Conservation (phyloP, 139 green algal species). For the Pycnococcus provasolii region DNA sequence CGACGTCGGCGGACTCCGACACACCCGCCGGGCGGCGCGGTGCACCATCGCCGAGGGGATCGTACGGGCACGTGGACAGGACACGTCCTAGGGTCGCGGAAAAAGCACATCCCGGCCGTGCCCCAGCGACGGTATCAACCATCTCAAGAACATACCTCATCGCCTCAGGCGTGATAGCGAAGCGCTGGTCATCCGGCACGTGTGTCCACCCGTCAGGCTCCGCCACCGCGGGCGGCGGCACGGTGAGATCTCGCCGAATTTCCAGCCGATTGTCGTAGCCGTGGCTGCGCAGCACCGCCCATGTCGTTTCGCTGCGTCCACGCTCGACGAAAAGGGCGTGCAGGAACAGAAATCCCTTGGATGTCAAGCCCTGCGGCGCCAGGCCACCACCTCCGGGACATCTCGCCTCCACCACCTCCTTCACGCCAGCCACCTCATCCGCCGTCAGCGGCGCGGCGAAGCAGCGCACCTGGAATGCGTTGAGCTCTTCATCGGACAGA, state of each 20-base stretch:
- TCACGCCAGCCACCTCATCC: conserved; percentile 75
- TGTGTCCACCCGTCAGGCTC: no score
- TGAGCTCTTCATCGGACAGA: conserved; percentile 70
- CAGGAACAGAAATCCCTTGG: conserved; percentile 86
- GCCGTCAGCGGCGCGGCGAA: conserved; percentile 49
- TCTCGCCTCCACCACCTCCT: conserved; percentile 66
- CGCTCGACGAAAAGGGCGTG: conserved; percentile 89
- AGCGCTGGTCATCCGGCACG: no score
- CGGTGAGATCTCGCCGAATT: background rate
- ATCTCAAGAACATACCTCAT: no score
- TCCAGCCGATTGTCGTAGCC: conserved; percentile 20
- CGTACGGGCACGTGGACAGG: no score
- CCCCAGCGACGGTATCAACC: no score
- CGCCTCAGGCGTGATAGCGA: no score
- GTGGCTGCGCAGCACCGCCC: conserved; percentile 71
- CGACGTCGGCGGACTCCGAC: no score
- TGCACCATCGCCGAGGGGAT: no score
- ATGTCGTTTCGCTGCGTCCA: conserved; percentile 77
- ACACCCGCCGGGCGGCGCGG: no score
- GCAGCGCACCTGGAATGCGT: conserved; percentile 61
- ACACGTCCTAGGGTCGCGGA: no score
- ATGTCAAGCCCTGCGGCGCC: conserved; percentile 49
- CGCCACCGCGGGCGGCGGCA: no score
- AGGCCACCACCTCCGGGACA: conserved; percentile 48
- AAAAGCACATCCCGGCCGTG: no score